Base-by-base conservation (phyloP, 2,329 filamentous ascomycete genomes). In the Phaeosphaeria sp. region DNA sequence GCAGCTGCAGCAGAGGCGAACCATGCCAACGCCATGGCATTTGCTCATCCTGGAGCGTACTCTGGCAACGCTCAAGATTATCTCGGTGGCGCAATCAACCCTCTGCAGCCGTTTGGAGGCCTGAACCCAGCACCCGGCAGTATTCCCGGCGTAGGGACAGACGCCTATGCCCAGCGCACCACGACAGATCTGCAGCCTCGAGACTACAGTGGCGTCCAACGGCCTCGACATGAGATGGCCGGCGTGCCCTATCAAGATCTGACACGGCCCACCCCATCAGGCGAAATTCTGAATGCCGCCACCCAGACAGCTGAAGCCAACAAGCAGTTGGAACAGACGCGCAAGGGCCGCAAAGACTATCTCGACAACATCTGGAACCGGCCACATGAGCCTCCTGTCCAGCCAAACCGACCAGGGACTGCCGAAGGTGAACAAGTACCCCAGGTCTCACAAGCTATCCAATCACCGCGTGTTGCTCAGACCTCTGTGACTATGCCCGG, bases 291-390 rank as follows among this genome's bases (percentile, higher is more conserved):
- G 64, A 90, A 91, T 46, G 93, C 97, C 76, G 92, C 93, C 25
- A 88, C 92, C 50, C 92, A 96, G 62, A 90, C 94, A 18, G 92
- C 92, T 56, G 94, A 98, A 67, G 96, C 90, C 80, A 98, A 94
- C 80, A 92, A 95, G 69, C 86, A 86, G 47, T 83, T 98, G 51
- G 92, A 91, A 70, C 86, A 91, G 67, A 90, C 93, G 76, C 89
- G 94, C 57, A 87, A 88, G 40, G 89, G 91, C 78, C 90, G 95
- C 57, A 86, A 84, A 57, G 89, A 93, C 57, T 96, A 92, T 66
- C 83, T 96, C 63, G 89, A 94, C 53, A 88, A 87, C 54, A 86
- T 93, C 64, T 98, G 93, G 91, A 87, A 90, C 63, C 86, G 91
- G 60, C 89, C 91, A 11, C 93, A 96, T 64, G 92, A 97, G 73